phyloP scores from a whole-genome alignment of 805 yeast species.

The Saccharomycopsis microspora region DNA sequence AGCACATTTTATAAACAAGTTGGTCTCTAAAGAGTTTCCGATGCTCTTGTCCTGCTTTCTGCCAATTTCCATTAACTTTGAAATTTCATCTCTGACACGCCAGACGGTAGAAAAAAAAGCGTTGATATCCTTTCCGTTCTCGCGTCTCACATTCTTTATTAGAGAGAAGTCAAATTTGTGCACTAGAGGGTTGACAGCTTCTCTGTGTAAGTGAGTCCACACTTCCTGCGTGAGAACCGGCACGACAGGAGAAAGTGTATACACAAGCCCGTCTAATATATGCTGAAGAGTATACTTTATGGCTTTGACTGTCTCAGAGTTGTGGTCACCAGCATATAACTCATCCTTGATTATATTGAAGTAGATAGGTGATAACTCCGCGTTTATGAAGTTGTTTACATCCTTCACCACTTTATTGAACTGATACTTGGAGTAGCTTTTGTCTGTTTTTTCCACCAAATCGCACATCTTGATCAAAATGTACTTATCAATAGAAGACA shows the following conservation, averaged over 20 bases:
- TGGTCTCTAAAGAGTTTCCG: constrained; percentile 50
- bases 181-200: constrained; percentile 9
- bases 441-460: constrained; percentile 31
- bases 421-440: constrained; percentile 43
- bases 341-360: constrained; percentile 82
- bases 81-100: constrained; percentile 36
- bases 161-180: constrained; percentile 4
- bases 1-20: constrained; percentile 20
- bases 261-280: constrained; percentile 49
- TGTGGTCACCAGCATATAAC: constrained; percentile 62
- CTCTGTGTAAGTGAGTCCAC: constrained; percentile 48
- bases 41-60: constrained; percentile 38
- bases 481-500: constrained; percentile 46
- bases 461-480: constrained; percentile 43
- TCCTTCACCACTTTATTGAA: constrained; percentile 62
- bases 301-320: constrained; percentile 37
- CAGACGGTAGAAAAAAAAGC: constrained; percentile 33
- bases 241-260: constrained; percentile 65
- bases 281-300: constrained; percentile 57
- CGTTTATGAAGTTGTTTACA: constrained; percentile 61
- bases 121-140: constrained; percentile 19
- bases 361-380: constrained; percentile 69
- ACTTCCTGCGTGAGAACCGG: constrained; percentile 85
- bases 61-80: constrained; percentile 43
- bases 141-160: constrained; percentile 22